These are phyloP conservation scores for Periconia sp. DNA, from an alignment of 2,329 filamentous ascomycete genomes.

Conservation along the genomic window DNA sequence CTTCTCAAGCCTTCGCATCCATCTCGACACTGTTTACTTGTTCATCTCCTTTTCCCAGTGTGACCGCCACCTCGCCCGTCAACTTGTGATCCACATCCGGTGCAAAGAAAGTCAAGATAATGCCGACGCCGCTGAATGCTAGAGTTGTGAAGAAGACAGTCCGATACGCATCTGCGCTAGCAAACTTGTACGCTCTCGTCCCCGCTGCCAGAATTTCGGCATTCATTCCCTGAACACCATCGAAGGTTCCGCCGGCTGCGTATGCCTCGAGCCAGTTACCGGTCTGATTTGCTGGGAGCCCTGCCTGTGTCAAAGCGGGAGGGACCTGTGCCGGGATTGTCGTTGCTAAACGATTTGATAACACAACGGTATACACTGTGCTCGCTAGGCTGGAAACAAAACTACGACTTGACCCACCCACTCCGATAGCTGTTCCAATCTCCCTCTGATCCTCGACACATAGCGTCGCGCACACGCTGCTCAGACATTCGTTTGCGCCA, in stretches of 20 bases:
- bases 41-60: slow-evolving; percentile 8
- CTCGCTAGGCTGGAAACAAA: no score
- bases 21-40: no score
- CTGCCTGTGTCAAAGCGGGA: slow-evolving; percentile 24
- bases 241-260: slow-evolving; percentile 24
- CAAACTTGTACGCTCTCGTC: slow-evolving; percentile 35
- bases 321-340: slow-evolving; percentile 14
- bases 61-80: slow-evolving; percentile 20
- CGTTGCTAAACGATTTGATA: slow-evolving; percentile 9
- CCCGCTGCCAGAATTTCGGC: slow-evolving; percentile 34
- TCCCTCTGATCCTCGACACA: slow-evolving; percentile 37
- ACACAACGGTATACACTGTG: no score
- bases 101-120: slow-evolving; percentile 37
- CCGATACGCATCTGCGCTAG: slow-evolving; percentile 38
- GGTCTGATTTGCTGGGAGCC: slow-evolving; percentile 44
- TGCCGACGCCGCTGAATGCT: slow-evolving; percentile 37
- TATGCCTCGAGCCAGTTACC: no score
- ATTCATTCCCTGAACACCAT: slow-evolving; percentile 36
- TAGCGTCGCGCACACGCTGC: slow-evolving; percentile 37
- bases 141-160: slow-evolving; percentile 45
- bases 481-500: slow-evolving; percentile 34
- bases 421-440: slow-evolving; percentile 16
- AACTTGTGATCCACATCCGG: slow-evolving; percentile 40
- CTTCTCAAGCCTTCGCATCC: no score
- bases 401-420: slow-evolving; percentile 14